Percentiles rank a stretch among this genome's conserved stretches.
These are phyloP conservation scores for Botrytis pseudocinerea DNA, from an alignment of 2,329 filamentous ascomycete species.

Conservation along the genomic window DNA sequence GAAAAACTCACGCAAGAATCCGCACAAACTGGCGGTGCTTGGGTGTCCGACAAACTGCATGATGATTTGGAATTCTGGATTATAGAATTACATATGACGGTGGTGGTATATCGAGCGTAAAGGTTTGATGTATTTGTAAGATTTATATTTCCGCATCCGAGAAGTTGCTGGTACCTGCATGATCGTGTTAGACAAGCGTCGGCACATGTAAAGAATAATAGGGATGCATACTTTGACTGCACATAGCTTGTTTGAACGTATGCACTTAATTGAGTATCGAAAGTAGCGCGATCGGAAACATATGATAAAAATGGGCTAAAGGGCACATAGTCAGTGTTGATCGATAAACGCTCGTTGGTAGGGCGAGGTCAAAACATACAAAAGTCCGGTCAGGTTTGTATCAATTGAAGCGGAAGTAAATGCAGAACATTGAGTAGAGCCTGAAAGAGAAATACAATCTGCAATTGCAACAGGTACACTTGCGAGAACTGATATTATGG, in stretches of 20 bases:
- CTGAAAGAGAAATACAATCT: conserved; percentile 64
- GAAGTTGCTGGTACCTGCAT: conserved; percentile 72
- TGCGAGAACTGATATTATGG: conserved; percentile 39
- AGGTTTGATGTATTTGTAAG: conserved; percentile 75
- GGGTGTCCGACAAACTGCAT: conserved; percentile 65
- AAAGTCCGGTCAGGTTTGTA: conserved; percentile 57
- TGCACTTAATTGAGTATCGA: conserved; percentile 71
- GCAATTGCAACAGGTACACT: conserved; percentile 38
- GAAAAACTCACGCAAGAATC: conserved; percentile 72
- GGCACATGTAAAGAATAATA: conserved; percentile 11
- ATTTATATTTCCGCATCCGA: conserved; percentile 79
- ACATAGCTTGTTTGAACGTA: conserved; percentile 78
- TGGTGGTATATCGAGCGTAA: conserved; percentile 92
- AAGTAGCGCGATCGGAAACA: conserved; percentile 73
- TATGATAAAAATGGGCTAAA: conserved; percentile 79
- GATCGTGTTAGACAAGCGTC: conserved; percentile 37
- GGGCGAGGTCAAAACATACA: conserved; percentile 53
- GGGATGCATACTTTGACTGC: conserved; percentile 65
- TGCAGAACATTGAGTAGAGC: conserved; percentile 69
- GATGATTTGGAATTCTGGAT: conserved; percentile 79
- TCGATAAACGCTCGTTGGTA: conserved; percentile 22
- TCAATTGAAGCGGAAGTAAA: conserved; percentile 71
- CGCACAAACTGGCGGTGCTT: conserved; percentile 79
- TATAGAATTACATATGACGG: conserved; percentile 89
- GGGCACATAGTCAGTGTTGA: conserved; percentile 26